These are phyloP conservation scores for Macaranga tanarius DNA, from an alignment of 441 rosid species.

Conservation along the genomic window DNA sequence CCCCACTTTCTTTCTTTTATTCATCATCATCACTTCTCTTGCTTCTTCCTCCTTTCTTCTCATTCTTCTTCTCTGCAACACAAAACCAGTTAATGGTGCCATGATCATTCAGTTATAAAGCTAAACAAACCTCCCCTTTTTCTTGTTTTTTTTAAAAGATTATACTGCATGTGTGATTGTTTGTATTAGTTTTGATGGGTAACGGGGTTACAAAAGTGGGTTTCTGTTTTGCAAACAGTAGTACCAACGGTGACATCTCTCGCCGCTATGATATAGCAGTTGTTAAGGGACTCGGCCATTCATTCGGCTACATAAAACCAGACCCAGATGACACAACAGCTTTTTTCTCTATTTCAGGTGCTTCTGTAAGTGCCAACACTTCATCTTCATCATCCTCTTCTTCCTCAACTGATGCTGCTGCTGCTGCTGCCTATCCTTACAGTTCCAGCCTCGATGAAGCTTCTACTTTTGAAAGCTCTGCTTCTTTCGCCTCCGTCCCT, in stretches of 20 bases:
- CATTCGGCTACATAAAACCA: constrained; percentile 50
- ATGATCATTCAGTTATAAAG: neutral
- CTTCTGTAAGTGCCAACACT: constrained; percentile 54
- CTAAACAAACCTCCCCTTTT: neutral
- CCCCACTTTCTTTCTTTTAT: constrained; percentile 12
- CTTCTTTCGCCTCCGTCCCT: constrained; percentile 43
- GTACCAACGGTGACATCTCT: constrained; percentile 26
- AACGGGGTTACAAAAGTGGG: constrained; percentile 41
- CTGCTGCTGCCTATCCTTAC: constrained; percentile 25
- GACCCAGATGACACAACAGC: constrained; percentile 41
- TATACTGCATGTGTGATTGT: neutral
- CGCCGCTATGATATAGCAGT: constrained; percentile 35
- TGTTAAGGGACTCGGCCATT: constrained; percentile 45
- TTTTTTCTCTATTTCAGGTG: constrained; percentile 51
- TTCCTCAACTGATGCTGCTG: constrained; percentile 29
- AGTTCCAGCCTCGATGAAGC: constrained; percentile 36
- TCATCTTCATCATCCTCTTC: constrained; percentile 37
- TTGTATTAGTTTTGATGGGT: constrained; percentile 28
- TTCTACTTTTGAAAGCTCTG: constrained; percentile 50
- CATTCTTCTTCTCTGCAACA: constrained; percentile 9
- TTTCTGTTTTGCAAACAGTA: constrained; percentile 31
- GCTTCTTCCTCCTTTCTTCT: neutral
- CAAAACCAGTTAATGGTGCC: neutral
- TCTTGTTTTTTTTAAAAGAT: neutral
- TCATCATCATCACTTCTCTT: constrained; percentile 10